Base-by-base conservation (phyloP, 2,329 filamentous ascomycete species). In the Pestalotiopsis sp. region DNA sequence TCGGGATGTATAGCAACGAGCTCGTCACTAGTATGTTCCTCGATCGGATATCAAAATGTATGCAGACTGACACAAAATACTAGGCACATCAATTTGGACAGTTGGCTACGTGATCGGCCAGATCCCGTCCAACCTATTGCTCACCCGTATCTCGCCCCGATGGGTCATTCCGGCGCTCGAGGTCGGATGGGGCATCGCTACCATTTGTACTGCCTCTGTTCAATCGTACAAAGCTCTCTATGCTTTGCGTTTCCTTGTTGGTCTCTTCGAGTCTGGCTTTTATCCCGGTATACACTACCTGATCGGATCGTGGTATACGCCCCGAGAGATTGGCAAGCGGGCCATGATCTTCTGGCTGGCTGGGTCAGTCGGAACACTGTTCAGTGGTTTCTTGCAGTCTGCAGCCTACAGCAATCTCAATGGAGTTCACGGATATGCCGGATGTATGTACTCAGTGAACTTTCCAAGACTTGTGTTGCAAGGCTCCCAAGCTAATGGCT, bases 321-420 rank as follows among this genome's bases (percentile, higher is more conserved):
- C 52, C 20, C 36, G n/a, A 20, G 65, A 67, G 36, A 75, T 80
- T 0, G 85, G 83, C 70, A 86, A 86, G 71, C 79, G 85, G 4
- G 82, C 83, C 0, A 83, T 83, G 0, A 79, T 84, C 0, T 86
- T 84, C 79, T 86, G 80, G 56, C 79, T 83, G 1, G 82, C 81
- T 2, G 83, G 83, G 41, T 83, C 82, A 1, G 75, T 86, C 0
- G 84, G 83, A 0, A 78, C 80, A 1, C 84, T 86, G 81, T 83
- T 86, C 58, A 81, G 82, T 49, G 84, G 84, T 0, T 86, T 85
- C 68, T 76, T 87, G 0, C 84, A 86, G 71, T 82, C 84, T 3
- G 85, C 83, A 1, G 83, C 84, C 0, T 86, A 87, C 72, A 83
- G 79, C 12, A 83, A 83, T 56, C 78, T 87, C 0, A 82, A 84